These are phyloP conservation scores for Vitis riparia DNA, from an alignment of 164 flowering plant genomes.

Conservation along the genomic window DNA sequence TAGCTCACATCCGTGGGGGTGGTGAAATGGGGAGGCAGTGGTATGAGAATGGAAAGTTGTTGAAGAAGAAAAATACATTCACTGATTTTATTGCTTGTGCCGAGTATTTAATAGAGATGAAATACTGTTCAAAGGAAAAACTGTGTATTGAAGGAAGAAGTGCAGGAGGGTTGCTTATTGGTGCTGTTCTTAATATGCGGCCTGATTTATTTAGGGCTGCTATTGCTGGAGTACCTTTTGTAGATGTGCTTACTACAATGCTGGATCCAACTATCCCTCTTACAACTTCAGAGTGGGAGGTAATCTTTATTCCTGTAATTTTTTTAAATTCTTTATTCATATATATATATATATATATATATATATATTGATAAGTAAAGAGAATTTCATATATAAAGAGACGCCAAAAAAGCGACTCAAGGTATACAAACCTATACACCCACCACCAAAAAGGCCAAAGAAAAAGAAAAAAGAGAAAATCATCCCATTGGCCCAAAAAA, in stretches of 20 bases:
- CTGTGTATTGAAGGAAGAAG: constrained; percentile 89
- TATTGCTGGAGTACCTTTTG: constrained; percentile 91
- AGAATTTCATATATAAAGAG: too few species aligned
- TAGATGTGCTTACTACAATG: constrained; percentile 95
- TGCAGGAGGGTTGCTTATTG: constrained; percentile 96
- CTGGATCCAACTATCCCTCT: constrained; percentile 75
- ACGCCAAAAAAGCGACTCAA: too few species aligned
- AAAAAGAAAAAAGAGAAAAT: too few species aligned
- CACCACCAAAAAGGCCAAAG: too few species aligned
- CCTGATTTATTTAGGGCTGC: constrained; percentile 92
- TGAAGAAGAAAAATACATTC: constrained; percentile 86
- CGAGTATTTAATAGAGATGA: constrained; percentile 67
- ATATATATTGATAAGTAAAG: too few species aligned
- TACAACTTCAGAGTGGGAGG: constrained; percentile 75
- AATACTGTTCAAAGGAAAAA: constrained; percentile 76
- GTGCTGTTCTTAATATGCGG: constrained; percentile 90
- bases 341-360: too few species aligned
- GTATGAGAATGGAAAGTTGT: constrained; percentile 88
- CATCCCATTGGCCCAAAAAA: too few species aligned
- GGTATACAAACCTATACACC: too few species aligned
- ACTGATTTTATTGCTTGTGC: constrained; percentile 88
- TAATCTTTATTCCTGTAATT: constrained; percentile 8
- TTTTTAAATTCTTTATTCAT: too few species aligned
- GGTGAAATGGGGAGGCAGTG: constrained; percentile 99
- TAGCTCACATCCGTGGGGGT: constrained; percentile 95